Percentiles rank a stretch among this genome's conserved stretches.
These are phyloP conservation scores for Ceratocystis diversiconidia DNA, from an alignment of 2,329 filamentous ascomycete genomes.

Conservation along the genomic window DNA sequence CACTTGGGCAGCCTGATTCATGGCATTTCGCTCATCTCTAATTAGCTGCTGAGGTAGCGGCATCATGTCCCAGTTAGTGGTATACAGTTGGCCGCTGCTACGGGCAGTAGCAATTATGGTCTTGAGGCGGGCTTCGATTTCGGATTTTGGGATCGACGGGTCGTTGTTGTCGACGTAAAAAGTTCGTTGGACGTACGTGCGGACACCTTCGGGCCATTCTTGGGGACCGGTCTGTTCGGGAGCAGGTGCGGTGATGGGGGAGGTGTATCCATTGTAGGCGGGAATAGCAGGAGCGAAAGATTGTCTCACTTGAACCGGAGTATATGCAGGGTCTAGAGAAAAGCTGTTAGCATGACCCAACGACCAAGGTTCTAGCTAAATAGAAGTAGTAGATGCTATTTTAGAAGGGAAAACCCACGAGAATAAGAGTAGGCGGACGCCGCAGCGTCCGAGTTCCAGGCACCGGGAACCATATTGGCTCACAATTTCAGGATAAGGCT, in stretches of 20 bases:
- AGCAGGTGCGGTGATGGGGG: conserved; percentile 22
- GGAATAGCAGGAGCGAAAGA: conserved; percentile 34
- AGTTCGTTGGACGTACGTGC: conserved; percentile 75
- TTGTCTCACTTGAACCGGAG: conserved; percentile 47
- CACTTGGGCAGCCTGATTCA: neutral
- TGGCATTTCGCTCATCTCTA: conserved; percentile 44
- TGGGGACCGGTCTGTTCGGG: conserved; percentile 30
- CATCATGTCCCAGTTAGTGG: conserved; percentile 69
- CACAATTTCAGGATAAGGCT: neutral
- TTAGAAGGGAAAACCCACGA: neutral
- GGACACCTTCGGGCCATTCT: conserved; percentile 71
- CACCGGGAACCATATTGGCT: conserved; percentile 21
- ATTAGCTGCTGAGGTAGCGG: conserved; percentile 78
- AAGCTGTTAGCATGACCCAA: neutral
- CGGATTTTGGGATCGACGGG: conserved; percentile 44
- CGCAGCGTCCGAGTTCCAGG: conserved; percentile 7
- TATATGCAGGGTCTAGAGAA: conserved; percentile 40
- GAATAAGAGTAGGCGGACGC: conserved; percentile 11
- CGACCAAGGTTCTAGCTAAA: neutral
- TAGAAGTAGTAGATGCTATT: neutral
- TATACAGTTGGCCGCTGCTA: conserved; percentile 54
- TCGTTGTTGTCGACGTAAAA: conserved; percentile 63
- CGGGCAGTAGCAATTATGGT: conserved; percentile 71
- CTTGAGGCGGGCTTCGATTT: conserved; percentile 77
- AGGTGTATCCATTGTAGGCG: conserved; percentile 24